phyloP scores from a whole-genome alignment of 371 early-diverging fungal genomes.

The Mucor plumbeus region DNA sequence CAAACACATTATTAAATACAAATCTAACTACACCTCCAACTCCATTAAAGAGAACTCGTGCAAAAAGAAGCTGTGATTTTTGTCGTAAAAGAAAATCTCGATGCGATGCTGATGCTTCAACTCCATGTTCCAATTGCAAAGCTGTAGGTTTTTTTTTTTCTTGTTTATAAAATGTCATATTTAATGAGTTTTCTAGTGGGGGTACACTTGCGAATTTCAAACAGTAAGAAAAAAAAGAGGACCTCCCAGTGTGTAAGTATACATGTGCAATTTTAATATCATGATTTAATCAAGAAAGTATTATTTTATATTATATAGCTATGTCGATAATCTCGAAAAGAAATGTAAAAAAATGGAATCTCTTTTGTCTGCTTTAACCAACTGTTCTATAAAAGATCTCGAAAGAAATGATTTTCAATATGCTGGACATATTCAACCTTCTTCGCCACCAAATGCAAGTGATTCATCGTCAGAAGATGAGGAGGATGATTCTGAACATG shows the following conservation, averaged over 20 bases:
- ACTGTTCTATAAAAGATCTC: constrained; percentile 44
- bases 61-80: constrained; percentile 60
- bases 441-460: not conserved
- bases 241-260: constrained; percentile 51
- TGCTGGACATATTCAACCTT: constrained; percentile 16
- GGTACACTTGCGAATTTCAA: constrained; percentile 52
- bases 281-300: not conserved
- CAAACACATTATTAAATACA: constrained; percentile 27
- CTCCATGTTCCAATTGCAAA: constrained; percentile 56
- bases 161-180: not conserved
- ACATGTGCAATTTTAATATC: not conserved
- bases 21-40: constrained; percentile 20
- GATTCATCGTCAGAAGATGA: constrained; percentile 9
- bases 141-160: constrained; percentile 34
- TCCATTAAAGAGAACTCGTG: constrained; percentile 52
- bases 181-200: constrained; percentile 40
- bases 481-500: constrained; percentile 1
- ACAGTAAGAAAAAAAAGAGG: constrained; percentile 55
- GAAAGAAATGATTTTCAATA: constrained; percentile 40
- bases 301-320: constrained; percentile 18
- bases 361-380: constrained; percentile 42
- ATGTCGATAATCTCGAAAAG: constrained; percentile 51
- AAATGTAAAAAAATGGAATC: constrained; percentile 55
- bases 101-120: constrained; percentile 53
- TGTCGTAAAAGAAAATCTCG: constrained; percentile 56